Base-by-base conservation (phyloP, 176 grass and related monocot genomes). In the Saccharum spontaneum region DNA sequence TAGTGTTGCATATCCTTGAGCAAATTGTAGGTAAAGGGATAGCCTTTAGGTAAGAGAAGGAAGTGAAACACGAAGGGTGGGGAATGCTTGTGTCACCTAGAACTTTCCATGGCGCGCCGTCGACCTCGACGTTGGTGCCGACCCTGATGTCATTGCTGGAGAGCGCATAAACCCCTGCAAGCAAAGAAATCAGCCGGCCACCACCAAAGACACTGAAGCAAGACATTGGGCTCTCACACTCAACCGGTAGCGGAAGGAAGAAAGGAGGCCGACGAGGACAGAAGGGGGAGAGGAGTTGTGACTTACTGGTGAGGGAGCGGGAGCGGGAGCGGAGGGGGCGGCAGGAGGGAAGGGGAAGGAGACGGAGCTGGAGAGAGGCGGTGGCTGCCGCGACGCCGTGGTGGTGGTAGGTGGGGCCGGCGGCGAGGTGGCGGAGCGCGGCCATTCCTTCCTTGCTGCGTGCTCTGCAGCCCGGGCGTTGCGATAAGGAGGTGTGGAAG, bases 111-210 rank as follows among this genome's bases (percentile, higher is more conserved):
- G 97, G 97, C 64, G 88, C 78, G 36, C 97, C 97, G 81, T 99
- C 97, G 5, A 99, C 91, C 79, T 94, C 97, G 22, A 96, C 64
- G 78, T 88, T 96, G 81, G 86, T 68, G 44, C 97, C 97, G 11
- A 96, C 91, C 85, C 87, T 94, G 82, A 99, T 99, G 66, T 99
- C 97, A 57, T 99, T 96, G 84, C 97, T 99, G 36, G 97, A 99
- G 18, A 99, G 33, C 0, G 91, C 78, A 68, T 92, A 99, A 34
- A 99, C 71, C 68, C 90, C 97, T 99, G 78, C 44, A 86, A 75
- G 24, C 6, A 43, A 73, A 78, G 8, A 12, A 77, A 78, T 28
- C 10, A 73, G 8, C 3, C 70, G 10, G 71, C 7, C 24, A 50
- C 12, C 41, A 48, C 13, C 41, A 46, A 30, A 31, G 1, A 3